Base-by-base conservation (phyloP, 2,329 filamentous ascomycete species). In the Alternaria incomplexa region DNA sequence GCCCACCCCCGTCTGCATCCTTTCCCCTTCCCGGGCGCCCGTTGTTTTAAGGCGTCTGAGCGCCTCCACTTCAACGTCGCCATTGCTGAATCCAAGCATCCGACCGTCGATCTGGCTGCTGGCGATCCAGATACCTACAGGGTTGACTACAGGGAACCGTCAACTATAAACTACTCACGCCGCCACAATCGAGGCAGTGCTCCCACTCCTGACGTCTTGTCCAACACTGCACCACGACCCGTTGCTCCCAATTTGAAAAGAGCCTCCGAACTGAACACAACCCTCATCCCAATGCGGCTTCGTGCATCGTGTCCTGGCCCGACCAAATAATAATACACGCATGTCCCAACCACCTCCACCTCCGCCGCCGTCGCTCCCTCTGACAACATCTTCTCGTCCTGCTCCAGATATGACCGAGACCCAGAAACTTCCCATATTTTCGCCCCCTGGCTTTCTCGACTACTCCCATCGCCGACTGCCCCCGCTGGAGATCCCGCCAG, bases 321-420 rank as follows among this genome's bases (percentile, higher is more conserved):
- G 76, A 76, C 73, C 77, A 79, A 77, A 74, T 79, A 78, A 80
- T 76, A 79, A 79, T 74, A 77, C 74, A 79, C 79, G 79, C 78
- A 81, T 81, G 79, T 80, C 79, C 77, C 77, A 79, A 77, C 77
- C 76, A 79, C 74, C 66, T 71, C 75, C 72, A 66, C 48, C 80
- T 73, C 80, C 80, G 62, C 70, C 80, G 66, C 74, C 81, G 73
- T 80, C 80, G 68, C 72, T 81, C 63, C 80, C 81, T 77, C 78
- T 80, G 61, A 77, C 79, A 61, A 77, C 74, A 65, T 68, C 73
- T 54, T 73, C 71, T 67, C 72, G 68, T 70, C 69, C 75, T 59
- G 61, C 76, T 66, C 64, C 75, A 75, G 76, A 75, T 62, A 84
- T 84, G 82, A 82, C 82, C 30, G 81, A 83, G 69, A 82, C 80